Evolutionary conservation across 257 asterid species (phyloP).

Genomic region (Jacaranda mimosifolia): DNA sequence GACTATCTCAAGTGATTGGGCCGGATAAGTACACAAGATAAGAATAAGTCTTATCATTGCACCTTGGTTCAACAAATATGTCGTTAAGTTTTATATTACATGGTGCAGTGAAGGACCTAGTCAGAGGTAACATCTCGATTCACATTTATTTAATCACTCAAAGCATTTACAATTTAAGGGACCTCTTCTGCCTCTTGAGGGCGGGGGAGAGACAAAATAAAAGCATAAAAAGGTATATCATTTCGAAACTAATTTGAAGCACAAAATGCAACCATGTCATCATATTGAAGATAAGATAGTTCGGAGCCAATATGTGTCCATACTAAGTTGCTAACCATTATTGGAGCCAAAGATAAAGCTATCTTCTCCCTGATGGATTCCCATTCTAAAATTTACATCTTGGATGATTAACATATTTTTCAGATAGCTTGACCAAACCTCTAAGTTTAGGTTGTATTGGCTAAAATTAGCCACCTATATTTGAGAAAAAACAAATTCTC

Average conservation of each 20-base stretch:
- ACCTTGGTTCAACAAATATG: background rate
- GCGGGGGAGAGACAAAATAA: too few relatives aligned
- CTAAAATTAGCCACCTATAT: background rate
- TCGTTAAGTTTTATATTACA: background rate
- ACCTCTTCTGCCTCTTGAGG: background rate
- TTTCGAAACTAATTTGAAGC: too few relatives aligned
- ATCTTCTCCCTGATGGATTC: too few relatives aligned
- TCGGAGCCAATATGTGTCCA: too few relatives aligned
- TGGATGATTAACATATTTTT: background rate
- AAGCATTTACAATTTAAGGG: background rate
- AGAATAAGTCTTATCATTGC: background rate
- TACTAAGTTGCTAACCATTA: too few relatives aligned
- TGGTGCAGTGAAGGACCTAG: background rate
- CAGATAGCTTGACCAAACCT: background rate
- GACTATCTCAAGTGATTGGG: background rate
- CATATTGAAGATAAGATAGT: too few relatives aligned
- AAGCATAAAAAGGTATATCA: too few relatives aligned
- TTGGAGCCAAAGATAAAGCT: too few relatives aligned
- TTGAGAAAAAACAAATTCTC: background rate
- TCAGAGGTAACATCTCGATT: background rate
- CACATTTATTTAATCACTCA: background rate
- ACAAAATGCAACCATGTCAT: too few relatives aligned
- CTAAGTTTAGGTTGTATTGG: background rate
- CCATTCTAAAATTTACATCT: too few relatives aligned
- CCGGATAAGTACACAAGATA: background rate